Conservation (phyloP, 2,329 filamentous ascomycete genomes). For the Sordariomycetes sp. region DNA sequence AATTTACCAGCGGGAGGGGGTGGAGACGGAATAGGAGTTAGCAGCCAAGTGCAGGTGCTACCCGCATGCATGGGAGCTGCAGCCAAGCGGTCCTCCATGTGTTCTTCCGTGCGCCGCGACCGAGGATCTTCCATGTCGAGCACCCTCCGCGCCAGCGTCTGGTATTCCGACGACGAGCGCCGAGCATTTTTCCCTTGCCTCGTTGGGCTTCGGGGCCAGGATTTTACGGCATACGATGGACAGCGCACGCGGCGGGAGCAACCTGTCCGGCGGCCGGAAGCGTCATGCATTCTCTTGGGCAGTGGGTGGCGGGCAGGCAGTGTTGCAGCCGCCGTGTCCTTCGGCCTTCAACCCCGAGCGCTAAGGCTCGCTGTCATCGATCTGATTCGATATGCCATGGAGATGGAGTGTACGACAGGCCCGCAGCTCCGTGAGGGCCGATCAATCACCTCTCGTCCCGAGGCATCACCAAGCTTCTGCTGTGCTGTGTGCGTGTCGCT, state of each 20-base stretch:
- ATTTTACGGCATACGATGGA: too few species aligned
- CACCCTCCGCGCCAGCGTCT: neutral
- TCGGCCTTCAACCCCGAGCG: neutral
- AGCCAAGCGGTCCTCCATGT: neutral
- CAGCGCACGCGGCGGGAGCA: too few species aligned
- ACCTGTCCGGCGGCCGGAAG: too few species aligned
- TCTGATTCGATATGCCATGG: neutral
- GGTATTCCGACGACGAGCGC: neutral
- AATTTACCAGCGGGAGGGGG: neutral
- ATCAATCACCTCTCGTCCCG: neutral
- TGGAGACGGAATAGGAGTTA: neutral
- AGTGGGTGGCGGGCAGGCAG: neutral
- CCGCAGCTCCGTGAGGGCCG: neutral
- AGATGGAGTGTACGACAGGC: neutral
- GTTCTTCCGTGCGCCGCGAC: neutral
- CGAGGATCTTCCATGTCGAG: neutral
- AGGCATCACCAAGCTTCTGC: neutral
- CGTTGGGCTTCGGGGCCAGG: too few species aligned
- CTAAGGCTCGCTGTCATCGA: neutral
- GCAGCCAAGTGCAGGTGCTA: neutral
- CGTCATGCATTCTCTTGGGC: neutral
- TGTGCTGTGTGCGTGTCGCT: neutral
- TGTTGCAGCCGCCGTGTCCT: neutral
- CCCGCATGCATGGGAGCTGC: neutral
- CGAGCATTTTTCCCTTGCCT: too few species aligned